Base-by-base conservation (phyloP, 345 rosid genomes). In the Murraya paniculata region DNA sequence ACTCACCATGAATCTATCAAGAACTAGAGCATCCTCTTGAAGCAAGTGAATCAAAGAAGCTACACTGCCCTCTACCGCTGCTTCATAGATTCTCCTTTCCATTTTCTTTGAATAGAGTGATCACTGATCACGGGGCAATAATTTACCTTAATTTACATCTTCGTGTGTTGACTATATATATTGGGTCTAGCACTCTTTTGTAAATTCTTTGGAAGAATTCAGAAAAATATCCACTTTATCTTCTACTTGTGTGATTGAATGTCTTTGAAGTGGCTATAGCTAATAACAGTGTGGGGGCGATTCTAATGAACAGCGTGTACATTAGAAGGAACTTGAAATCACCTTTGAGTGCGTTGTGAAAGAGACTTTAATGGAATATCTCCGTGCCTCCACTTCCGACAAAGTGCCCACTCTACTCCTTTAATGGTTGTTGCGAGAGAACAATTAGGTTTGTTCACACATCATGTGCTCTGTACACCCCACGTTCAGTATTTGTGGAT, bases 1-100 rank as follows among this genome's bases (percentile, higher is more conserved):
- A 55, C 58, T n/a, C 5, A 60, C 76, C 33, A n/a, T 72, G 16
- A 22, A 53, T 36, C 77, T 79, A 28, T 79, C 81, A 6, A 78
- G 66, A 72, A 45, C 16, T 13, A 78, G 28, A 53, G 53, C 13
- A 53, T 78, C 81, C 22, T 78, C 64, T n/a, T 62, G 27, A 53
- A 71, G 64, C 55, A 64, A 50, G 13, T 10, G 48, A 24, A 28
- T 24, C 48, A 77, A 59, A 7, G 68, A 48, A 14, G 9, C 48
- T 8, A 48, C 71, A 8, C 48, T 28, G 24, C 69, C 75, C 36
- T 71, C 64, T 1, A 60, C n/a, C 4, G 71, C 64, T 5, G 71
- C 71, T 25, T 60, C 70, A 22, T 48, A 62, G 35, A 62, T 28
- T 16, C 35, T 62, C 19, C 22, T 62, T 28, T 28, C 66, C 9